Conservation (phyloP, 257 asterid species). For the Euphrasia confusa region DNA sequence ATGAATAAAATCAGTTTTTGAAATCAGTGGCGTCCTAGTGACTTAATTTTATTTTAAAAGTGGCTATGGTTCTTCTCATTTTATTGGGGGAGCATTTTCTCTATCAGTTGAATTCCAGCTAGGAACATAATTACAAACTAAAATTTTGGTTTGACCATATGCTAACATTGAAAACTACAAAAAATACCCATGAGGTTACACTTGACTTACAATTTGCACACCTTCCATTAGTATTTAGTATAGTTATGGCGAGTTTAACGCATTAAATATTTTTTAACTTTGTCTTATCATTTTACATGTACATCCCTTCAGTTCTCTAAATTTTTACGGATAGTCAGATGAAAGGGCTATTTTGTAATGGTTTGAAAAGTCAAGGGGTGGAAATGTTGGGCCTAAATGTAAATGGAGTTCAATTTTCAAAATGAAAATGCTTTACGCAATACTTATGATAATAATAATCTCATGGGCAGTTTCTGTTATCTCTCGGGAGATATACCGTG, state of each 20-base stretch:
- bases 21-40: not conserved
- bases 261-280: too few relatives aligned
- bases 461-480: not conserved
- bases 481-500: constrained; percentile 2
- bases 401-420: not conserved
- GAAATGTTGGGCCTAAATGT: not conserved
- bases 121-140: not conserved
- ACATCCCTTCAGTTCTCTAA: too few relatives aligned
- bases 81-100: not conserved
- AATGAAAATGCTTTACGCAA: not conserved
- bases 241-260: too few relatives aligned
- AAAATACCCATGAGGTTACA: too few relatives aligned
- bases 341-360: not conserved
- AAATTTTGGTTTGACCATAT: not conserved
- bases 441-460: not conserved
- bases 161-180: too few relatives aligned
- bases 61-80: not conserved
- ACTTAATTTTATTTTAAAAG: not conserved
- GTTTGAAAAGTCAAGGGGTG: not conserved
- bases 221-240: too few relatives aligned
- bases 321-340: not conserved
- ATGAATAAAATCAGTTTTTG: not conserved
- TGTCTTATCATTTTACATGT: not conserved
- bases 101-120: not conserved
- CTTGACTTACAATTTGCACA: too few relatives aligned